These are phyloP conservation scores for Warburgia ugandensis DNA, from an alignment of 164 flowering plant genomes.

Conservation along the genomic window DNA sequence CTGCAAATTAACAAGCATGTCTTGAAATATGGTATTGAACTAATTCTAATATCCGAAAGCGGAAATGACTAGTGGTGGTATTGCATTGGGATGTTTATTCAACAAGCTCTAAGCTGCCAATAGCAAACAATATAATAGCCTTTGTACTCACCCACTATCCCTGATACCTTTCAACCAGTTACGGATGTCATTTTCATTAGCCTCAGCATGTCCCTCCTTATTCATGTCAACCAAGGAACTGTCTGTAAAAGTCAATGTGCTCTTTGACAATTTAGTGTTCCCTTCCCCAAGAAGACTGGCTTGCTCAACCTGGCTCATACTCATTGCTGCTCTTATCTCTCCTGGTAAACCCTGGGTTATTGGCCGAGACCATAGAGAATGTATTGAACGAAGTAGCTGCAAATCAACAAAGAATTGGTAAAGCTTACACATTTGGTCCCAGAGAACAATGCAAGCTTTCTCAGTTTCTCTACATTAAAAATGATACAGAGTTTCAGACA, in stretches of 20 bases:
- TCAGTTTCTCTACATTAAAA: too few relatives aligned
- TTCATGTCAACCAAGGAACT: slow-evolving; percentile 42
- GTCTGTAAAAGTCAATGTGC: slow-evolving; percentile 40
- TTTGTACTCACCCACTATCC: slow-evolving; percentile 84
- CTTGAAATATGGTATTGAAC: too few relatives aligned
- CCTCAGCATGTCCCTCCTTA: slow-evolving; percentile 48
- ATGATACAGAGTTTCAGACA: too few relatives aligned
- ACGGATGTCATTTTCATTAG: slow-evolving; percentile 71
- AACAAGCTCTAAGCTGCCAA: not conserved
- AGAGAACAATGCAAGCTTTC: too few relatives aligned
- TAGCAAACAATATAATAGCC: too few relatives aligned
- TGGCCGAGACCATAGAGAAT: slow-evolving; percentile 89
- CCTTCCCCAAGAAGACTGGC: slow-evolving; percentile 77
- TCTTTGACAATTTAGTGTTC: slow-evolving; percentile 46
- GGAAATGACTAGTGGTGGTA: too few relatives aligned
- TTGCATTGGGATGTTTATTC: too few relatives aligned
- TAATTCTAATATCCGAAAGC: too few relatives aligned
- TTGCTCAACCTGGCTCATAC: slow-evolving; percentile 62
- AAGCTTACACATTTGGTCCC: not conserved
- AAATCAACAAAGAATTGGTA: slow-evolving; percentile 10
- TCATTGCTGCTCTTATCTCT: slow-evolving; percentile 73
- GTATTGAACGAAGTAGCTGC: slow-evolving; percentile 86
- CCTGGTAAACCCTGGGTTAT: slow-evolving; percentile 58
- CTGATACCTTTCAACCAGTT: slow-evolving; percentile 95
- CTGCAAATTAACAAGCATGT: too few relatives aligned